Evolutionary conservation across 306 rosid species (phyloP), one percentile per base, ranked within the genome.

Genomic region (Sindora glabra): DNA sequence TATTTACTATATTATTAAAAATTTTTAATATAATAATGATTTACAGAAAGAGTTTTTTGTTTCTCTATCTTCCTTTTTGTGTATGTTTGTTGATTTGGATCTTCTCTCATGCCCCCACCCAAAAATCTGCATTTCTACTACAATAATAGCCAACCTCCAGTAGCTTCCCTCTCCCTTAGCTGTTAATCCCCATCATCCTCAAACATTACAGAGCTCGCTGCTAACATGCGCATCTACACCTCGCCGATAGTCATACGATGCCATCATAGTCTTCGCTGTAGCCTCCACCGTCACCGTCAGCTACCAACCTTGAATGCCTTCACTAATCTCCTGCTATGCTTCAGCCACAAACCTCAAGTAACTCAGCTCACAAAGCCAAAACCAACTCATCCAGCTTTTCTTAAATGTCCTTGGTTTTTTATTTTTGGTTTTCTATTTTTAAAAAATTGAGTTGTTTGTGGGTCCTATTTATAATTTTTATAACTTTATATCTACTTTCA

Each of bases 71-170:
- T n/a, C 49, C 46, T 60, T 59, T 48, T 67, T 69, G 17, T 64
- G 56, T 48, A 41, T 38, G 48, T 76, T 72, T 76, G 70, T 72
- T 81, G 89, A 87, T 86, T 81, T 72, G 26, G 73, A 77, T 75
- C 58, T 23, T 26, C 53, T 48, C 48, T 9, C 46, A 3, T 66
- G 6, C 25, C 62, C 73, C 48, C 79, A 60, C 73, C 70, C 77
- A 57, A 73, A 37, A 61, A 22, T 19, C 78, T 68, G 65, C 70
- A 58, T 54, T n/a, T 6, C 27, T 24, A 1, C 10, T 1, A 39
- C 62, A 68, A 56, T 46, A 50, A 27, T 44, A 46, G 23, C 67
- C n/a, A 18, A n/a, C n/a, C n/a, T n/a, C n/a, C 48, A 3, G 45
- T 10, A 38, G 8, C 36, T 27, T 49, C 56, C 10, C 29, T 21